phyloP scores from a whole-genome alignment of 2,329 filamentous ascomycete genomes.

The Plenodomus tracheiphilus region DNA sequence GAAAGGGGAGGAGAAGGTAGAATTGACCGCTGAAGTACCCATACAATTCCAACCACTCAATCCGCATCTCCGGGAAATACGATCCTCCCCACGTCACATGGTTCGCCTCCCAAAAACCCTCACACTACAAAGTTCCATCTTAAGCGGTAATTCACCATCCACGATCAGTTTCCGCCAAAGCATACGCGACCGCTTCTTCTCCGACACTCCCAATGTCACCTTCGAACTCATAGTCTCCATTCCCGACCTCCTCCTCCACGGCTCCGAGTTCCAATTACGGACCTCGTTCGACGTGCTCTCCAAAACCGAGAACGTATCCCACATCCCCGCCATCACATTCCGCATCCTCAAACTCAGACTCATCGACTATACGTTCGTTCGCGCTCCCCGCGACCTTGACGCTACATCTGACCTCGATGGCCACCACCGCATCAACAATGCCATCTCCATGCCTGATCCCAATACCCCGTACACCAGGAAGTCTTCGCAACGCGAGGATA shows the following conservation, averaged over 20 bases:
- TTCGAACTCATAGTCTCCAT: constrained; percentile 21
- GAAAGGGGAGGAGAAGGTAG: constrained; percentile 7
- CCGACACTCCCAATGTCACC: constrained; percentile 22
- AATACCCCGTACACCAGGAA: background rate
- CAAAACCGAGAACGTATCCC: constrained; percentile 12
- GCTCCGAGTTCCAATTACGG: constrained; percentile 24
- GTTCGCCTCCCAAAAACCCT: constrained; percentile 12
- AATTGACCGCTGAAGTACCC: constrained; percentile 10
- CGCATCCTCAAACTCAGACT: constrained; percentile 21
- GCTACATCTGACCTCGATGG: constrained; percentile 8
- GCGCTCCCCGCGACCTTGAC: constrained; percentile 22
- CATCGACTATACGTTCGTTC: constrained; percentile 22
- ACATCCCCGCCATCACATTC: constrained; percentile 21
- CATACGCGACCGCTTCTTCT: constrained; percentile 25
- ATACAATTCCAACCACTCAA: constrained; percentile 25
- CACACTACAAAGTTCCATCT: constrained; percentile 17
- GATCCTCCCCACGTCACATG: constrained; percentile 3
- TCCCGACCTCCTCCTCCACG: constrained; percentile 17
- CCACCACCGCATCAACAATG: background rate
- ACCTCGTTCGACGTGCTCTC: constrained; percentile 15
- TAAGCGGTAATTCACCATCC: constrained; percentile 15
- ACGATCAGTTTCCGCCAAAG: constrained; percentile 21
- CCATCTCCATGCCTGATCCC: constrained; percentile 5
- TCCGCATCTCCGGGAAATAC: constrained; percentile 2
- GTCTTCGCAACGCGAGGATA: constrained; percentile 1